Conservation (phyloP, 129 eudicot genomes). For the Pittosporum tobira region DNA sequence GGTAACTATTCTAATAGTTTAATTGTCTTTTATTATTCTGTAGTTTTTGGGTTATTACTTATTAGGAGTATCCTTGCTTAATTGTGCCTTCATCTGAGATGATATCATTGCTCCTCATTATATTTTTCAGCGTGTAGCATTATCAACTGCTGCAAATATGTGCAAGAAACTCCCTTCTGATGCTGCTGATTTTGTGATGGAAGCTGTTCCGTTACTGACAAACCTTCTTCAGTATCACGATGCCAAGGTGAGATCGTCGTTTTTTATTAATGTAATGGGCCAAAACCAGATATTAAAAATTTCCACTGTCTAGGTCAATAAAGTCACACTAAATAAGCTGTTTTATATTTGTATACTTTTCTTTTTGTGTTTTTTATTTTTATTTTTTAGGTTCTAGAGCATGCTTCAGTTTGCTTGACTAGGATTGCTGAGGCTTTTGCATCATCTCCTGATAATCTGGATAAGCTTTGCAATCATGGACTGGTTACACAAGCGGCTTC, state of each 20-base stretch:
- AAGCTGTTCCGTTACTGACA: slow-evolving; percentile 80
- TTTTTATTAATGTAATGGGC: too few species aligned
- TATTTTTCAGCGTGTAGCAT: slow-evolving; percentile 86
- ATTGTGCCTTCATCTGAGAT: not conserved
- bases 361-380: not conserved
- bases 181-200: slow-evolving; percentile 93
- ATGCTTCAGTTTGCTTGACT: slow-evolving; percentile 87
- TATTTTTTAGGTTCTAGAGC: slow-evolving; percentile 61
- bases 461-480: slow-evolving; percentile 80
- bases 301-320: not conserved
- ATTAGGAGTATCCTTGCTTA: not conserved
- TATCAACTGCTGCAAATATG: slow-evolving; percentile 97
- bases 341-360: not conserved
- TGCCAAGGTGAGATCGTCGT: slow-evolving; percentile 56
- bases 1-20: slow-evolving; percentile 29
- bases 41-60: too few species aligned
- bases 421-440: slow-evolving; percentile 92
- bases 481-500: slow-evolving; percentile 89
- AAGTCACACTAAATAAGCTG: not conserved
- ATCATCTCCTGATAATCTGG: slow-evolving; percentile 72
- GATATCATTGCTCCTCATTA: not conserved
- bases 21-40: too few species aligned
- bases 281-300: too few species aligned
- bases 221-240: slow-evolving; percentile 93
- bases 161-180: slow-evolving; percentile 98